A percentile compares a stretch with the other conserved stretches of the same genome.
Evolutionary conservation across 2,329 filamentous ascomycete genomes (phyloP).

Genomic region (Calonectria crousiana): DNA sequence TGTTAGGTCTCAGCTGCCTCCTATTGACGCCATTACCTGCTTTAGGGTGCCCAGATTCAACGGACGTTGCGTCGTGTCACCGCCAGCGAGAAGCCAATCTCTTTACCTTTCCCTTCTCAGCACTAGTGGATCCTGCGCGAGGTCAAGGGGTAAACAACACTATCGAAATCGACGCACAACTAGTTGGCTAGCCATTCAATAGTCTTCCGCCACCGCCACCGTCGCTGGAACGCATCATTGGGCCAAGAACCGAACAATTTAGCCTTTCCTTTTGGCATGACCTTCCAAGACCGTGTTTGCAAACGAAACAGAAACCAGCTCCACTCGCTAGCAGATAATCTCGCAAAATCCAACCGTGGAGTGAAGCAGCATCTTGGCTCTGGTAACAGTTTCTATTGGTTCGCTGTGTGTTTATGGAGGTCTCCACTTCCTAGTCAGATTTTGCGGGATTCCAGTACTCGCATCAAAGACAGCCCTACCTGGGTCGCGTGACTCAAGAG

Average conservation of each 20-base stretch:
- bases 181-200: not conserved
- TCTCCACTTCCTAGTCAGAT: too few species aligned
- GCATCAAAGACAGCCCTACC: not conserved
- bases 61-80: not conserved
- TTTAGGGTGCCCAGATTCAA: not conserved
- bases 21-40: not conserved
- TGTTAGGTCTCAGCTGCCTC: not conserved
- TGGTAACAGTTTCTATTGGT: too few species aligned
- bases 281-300: not conserved
- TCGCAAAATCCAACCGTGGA: too few species aligned
- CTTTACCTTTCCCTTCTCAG: not conserved
- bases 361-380: too few species aligned
- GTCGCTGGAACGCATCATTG: not conserved
- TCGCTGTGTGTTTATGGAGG: too few species aligned
- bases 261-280: not conserved
- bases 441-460: not conserved
- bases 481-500: not conserved
- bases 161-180: not conserved
- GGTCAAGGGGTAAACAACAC: not conserved
- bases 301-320: not conserved
- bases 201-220: not conserved
- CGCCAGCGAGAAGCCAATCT: not conserved
- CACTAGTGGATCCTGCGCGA: not conserved
- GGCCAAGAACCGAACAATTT: not conserved
- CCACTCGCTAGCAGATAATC: not conserved